phyloP scores from a whole-genome alignment of 78 protist species.

The Tieghemostelium lacteum region DNA sequence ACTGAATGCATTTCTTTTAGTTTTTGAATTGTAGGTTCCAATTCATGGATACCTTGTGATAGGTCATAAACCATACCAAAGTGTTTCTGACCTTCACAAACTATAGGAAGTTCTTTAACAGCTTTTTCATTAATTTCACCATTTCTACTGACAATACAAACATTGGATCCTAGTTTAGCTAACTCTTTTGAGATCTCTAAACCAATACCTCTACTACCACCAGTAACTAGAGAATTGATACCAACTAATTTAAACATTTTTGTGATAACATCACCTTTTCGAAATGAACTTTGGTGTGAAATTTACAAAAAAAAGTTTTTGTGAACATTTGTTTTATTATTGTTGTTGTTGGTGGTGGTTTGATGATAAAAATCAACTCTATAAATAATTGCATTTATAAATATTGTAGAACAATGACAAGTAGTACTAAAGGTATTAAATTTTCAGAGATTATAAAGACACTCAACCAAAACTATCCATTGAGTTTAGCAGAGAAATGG shows the following conservation, averaged over 20 bases:
- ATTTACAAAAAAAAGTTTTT: too few species aligned
- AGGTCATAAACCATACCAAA: conserved; percentile 9
- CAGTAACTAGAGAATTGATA: conserved; percentile 14
- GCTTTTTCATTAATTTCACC: conserved; percentile 6
- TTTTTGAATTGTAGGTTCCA: conserved; percentile 7
- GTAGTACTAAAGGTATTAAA: not conserved
- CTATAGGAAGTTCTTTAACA: conserved; percentile 2
- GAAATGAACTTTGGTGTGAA: not conserved
- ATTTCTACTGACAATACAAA: conserved; percentile 29
- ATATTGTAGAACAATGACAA: too few species aligned
- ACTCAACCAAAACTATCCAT: conserved; percentile 31
- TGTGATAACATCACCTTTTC: too few species aligned
- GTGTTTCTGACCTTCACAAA: conserved; percentile 32
- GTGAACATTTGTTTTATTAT: too few species aligned
- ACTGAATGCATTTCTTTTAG: not conserved
- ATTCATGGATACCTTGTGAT: not conserved
- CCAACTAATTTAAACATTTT: conserved; percentile 5
- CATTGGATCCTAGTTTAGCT: conserved; percentile 32
- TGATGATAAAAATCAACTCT: too few species aligned
- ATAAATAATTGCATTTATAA: too few species aligned
- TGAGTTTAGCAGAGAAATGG: conserved; percentile 80
- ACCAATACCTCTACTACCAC: conserved; percentile 75
- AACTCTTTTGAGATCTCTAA: conserved; percentile 30
- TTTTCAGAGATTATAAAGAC: conserved; percentile 11
- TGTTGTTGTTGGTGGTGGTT: too few species aligned